These are phyloP conservation scores for Penicillium coprophilum DNA, from an alignment of 495 filamentous ascomycete species.

Conservation along the genomic window DNA sequence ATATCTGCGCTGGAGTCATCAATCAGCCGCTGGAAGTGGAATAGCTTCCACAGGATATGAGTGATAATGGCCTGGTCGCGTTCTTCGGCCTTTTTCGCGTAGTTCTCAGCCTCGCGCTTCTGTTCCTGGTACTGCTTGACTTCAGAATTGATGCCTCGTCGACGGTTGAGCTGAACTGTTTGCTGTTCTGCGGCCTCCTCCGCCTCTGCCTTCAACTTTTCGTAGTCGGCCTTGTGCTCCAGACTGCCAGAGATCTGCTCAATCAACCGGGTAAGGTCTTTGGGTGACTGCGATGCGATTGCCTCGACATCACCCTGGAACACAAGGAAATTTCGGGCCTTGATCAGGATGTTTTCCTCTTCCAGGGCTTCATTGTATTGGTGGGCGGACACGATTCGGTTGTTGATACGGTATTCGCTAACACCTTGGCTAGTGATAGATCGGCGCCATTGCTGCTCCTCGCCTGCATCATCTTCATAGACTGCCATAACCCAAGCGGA, in stretches of 20 bases:
- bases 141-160: constrained; percentile 93
- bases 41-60: constrained; percentile 95
- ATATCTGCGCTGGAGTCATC: constrained; percentile 90
- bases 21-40: constrained; percentile 90
- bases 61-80: constrained; percentile 90
- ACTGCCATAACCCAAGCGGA: constrained; percentile 99
- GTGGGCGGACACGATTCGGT: constrained; percentile 79
- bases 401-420: constrained; percentile 97
- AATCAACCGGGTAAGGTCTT: constrained; percentile 90
- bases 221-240: constrained; percentile 95
- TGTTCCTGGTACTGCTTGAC: constrained; percentile 97
- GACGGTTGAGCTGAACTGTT: constrained; percentile 78
- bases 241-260: constrained; percentile 97
- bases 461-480: constrained; percentile 95
- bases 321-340: constrained; percentile 95
- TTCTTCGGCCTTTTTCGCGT: constrained; percentile 82
- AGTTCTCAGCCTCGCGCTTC: constrained; percentile 93
- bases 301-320: constrained; percentile 98
- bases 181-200: constrained; percentile 88
- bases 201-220: constrained; percentile 77
- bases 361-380: constrained; percentile 95
- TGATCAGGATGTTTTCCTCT: constrained; percentile 94
- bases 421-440: constrained; percentile 83
- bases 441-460: constrained; percentile 94
- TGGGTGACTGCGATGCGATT: constrained; percentile 92